Evolutionary conservation across 83 land plant genomes (phyloP), one percentile per base, ranked within the genome.

Genomic region (Diphasiastrum complanatum): DNA sequence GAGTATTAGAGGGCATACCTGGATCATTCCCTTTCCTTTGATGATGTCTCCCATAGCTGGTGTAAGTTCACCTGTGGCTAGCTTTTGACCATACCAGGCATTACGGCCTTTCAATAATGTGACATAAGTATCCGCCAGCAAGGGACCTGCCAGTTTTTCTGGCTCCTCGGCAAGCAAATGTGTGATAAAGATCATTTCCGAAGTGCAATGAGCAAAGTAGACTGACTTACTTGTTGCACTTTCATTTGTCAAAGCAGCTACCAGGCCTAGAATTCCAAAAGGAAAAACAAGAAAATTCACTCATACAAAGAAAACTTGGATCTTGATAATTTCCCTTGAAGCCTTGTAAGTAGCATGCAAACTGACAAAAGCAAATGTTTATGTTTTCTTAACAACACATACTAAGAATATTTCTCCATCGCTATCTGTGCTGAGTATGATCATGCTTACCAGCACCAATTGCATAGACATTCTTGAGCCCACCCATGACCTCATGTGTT

Each of bases 81-180:
- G 55, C 60, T 64, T 64, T 34, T 73, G 77, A 26, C 79, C 79
- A 54, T 76, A 76, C 79, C 79, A 76, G 60, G 79, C 69, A 72
- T 76, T 76, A 27, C 79, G 79, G 20, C 79, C 79, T 37, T 76
- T 76, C 61, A 76, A 43, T 27, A 76, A 45, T 2, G 79, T 76
- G 63, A 76, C 79, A 66, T 76, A 76, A 33, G 79, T 76, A 45
- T 76, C 79, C 16, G 79, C 79, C 26, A 76, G 71, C 71, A 76
- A 52, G 8, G 79, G 79, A 47, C 79, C 79, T 25, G 79, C 79
- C 33, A 76, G 51, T 23, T 60, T 65, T 35, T 73, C 79, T 22
- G 79, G 79, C 41, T 76, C 63, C 33, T 76, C 77, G 1, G 79
- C 46, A 38, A 76, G 33, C 52, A 76, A 35, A 34, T 66, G 77